Base-by-base conservation (phyloP, 139 green algal species). In the Micromonas pusilla region DNA sequence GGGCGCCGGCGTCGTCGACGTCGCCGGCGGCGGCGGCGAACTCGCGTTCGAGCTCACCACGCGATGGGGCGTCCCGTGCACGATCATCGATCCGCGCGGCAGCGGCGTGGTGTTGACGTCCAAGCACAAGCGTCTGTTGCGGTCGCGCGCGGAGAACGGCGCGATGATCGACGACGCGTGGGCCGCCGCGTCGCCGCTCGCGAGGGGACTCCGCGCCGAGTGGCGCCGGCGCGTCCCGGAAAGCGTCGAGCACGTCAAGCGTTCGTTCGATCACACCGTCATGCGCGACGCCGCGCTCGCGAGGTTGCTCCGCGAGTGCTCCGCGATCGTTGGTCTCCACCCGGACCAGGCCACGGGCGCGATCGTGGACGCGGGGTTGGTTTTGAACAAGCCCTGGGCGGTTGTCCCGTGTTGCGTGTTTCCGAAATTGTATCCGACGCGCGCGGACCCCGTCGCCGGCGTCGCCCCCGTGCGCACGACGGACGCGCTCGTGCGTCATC, bases 341-440 rank as follows among this genome's bases (percentile, higher is more conserved):
- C 71, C 71, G 3, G 71, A 77, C 21, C 71, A 77, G 71, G 34
- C 36, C 71, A 77, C 71, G 33, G 71, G 37, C 36, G 71, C 39
- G n/a, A 77, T 77, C 20, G 71, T 77, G 16, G 37, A 77, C 34
- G 71, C 28, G 26, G 71, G n/a, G 36, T 13, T 64, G 36, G 37
- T 66, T 19, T 52, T 62, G n/a, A 4, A 16, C 16, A 77, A 77
- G 71, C 71, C 71, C 5, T 77, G 39, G n/a, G 71, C 71, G 71
- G n/a, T 77, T 13, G 71, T 77, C 30, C 71, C 71, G 28, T 77
- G 71, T 37, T 77, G 71, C 71, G 54, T 62, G 31, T 77, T 77
- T 16, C 60, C 60, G n/a, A 68, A 16, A 9, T 23, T 9, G 45
- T 57, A 57, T 16, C 45, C 45, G 45, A 57, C 9, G 9, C 9